Conservation (phyloP, 2,329 filamentous ascomycete genomes). For the Dactylellina leptospora region DNA sequence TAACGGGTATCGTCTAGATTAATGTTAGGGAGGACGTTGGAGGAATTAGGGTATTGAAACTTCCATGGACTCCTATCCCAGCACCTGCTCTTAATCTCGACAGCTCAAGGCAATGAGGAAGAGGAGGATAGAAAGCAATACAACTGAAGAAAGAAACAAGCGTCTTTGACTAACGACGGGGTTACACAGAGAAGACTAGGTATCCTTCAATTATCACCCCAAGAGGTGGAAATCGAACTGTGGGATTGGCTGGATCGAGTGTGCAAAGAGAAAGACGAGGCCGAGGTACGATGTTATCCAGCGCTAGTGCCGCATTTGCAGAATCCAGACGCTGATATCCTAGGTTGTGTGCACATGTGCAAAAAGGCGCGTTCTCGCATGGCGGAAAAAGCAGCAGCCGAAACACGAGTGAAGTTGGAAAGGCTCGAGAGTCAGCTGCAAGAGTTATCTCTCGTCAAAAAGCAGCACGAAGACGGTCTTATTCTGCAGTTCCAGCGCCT, state of each 20-base stretch:
- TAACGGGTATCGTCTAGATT: conserved; percentile 6
- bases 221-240: conserved; percentile 49
- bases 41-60: conserved; percentile 25
- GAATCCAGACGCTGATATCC: too few species aligned
- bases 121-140: too few species aligned
- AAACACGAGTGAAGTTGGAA: conserved; percentile 29
- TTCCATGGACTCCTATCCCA: neutral
- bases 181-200: conserved; percentile 27
- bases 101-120: too few species aligned
- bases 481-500: conserved; percentile 46
- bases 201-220: conserved; percentile 25
- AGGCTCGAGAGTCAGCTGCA: conserved; percentile 36
- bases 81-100: neutral
- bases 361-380: conserved; percentile 1
- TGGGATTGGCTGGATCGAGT: conserved; percentile 48
- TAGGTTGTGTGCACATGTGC: too few species aligned
- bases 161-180: neutral
- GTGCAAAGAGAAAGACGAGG: conserved; percentile 43
- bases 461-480: conserved; percentile 41
- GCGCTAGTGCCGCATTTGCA: too few species aligned
- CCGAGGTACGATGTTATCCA: conserved; percentile 19
- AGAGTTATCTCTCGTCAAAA: conserved; percentile 36
- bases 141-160: neutral
- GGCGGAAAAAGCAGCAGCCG: conserved; percentile 28
- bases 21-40: conserved; percentile 47